Conservation (phyloP, 2,329 filamentous ascomycete genomes). For the Cryphonectria nitschkei region DNA sequence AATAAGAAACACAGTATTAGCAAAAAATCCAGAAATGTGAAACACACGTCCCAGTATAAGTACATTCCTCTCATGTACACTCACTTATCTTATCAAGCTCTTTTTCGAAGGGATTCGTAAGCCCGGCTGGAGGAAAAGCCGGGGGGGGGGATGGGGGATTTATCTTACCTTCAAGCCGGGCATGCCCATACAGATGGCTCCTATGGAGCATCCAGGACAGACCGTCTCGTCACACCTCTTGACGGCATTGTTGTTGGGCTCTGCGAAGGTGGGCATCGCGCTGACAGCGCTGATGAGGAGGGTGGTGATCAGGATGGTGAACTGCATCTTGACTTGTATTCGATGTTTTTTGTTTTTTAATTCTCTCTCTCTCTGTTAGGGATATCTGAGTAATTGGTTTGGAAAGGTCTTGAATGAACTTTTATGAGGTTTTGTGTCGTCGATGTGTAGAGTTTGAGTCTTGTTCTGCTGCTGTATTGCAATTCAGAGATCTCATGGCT, state of each 20-base stretch:
- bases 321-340: constrained; percentile 6
- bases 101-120: background rate
- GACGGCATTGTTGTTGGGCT: background rate
- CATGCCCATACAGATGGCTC: constrained; percentile 6
- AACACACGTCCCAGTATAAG: too few species aligned
- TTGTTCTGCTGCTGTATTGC: background rate
- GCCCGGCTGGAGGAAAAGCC: background rate
- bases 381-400: background rate
- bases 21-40: background rate
- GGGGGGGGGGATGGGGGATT: too few species aligned
- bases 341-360: background rate
- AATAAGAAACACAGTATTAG: background rate
- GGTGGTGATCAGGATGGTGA: constrained; percentile 3
- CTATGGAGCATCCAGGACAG: constrained; percentile 1
- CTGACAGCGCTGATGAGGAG: constrained; percentile 12
- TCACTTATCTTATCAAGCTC: background rate
- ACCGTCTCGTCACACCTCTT: constrained; percentile 8
- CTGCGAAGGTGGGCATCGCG: background rate
- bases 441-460: background rate
- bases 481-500: background rate
- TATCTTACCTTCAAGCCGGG: background rate
- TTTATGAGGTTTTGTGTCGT: background rate
- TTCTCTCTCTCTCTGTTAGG: too few species aligned
- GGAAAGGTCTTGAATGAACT: background rate
- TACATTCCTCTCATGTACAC: background rate